A percentile compares a stretch with the other conserved stretches of the same genome.
Conservation (phyloP, 2,329 filamentous ascomycete species). For the Cladosporium sp. region DNA sequence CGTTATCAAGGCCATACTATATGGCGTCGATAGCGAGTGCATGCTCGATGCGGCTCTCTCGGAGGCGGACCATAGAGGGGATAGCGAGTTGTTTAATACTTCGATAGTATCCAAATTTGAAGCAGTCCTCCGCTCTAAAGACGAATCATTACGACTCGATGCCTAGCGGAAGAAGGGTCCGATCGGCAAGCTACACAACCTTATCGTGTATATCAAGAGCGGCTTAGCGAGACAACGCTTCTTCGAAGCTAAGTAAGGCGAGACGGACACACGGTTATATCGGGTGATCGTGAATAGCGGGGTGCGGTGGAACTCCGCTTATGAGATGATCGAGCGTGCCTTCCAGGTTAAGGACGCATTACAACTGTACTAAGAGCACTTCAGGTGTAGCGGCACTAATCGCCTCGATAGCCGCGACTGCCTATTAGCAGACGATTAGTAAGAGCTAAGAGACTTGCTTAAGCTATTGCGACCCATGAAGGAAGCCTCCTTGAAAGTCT, state of each 20-base stretch:
- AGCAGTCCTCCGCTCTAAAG: background rate
- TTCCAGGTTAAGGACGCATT: background rate
- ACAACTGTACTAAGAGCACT: conserved; percentile 2
- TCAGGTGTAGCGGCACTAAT: background rate
- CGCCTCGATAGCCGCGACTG: background rate
- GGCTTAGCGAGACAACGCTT: background rate
- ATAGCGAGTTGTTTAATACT: background rate
- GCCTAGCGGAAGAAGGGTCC: conserved; percentile 12
- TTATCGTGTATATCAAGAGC: background rate
- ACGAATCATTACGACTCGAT: conserved; percentile 8
- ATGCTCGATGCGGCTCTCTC: conserved; percentile 12
- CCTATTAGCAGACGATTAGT: conserved; percentile 2
- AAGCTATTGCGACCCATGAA: background rate
- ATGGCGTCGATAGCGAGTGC: conserved; percentile 13
- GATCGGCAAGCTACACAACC: conserved; percentile 2
- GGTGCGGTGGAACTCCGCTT: background rate
- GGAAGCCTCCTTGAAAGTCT: background rate
- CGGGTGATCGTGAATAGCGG: background rate
- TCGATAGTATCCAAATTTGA: background rate
- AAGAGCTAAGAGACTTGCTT: background rate
- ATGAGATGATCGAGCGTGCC: conserved; percentile 2
- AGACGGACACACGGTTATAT: background rate
- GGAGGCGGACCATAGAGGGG: background rate
- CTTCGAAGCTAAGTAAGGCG: conserved; percentile 1
- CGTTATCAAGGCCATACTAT: conserved; percentile 14